Conservation (phyloP, 2,329 filamentous ascomycete species). For the Xylariaceae sp. region DNA sequence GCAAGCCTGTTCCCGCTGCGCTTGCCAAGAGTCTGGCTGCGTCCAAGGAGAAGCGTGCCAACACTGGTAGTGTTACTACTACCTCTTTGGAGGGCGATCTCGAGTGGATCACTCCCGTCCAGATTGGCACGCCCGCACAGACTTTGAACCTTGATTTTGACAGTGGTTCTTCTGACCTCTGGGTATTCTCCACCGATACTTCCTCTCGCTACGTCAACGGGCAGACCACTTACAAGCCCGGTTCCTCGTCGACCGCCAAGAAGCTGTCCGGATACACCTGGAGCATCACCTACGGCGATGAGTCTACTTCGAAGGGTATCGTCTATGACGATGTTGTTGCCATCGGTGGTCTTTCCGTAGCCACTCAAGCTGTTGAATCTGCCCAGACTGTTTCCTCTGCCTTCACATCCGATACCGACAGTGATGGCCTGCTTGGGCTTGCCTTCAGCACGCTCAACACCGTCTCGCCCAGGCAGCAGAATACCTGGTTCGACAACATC, state of each 20-base stretch:
- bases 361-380: slow-evolving; percentile 24
- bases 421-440: slow-evolving; percentile 28
- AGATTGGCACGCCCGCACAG: slow-evolving; percentile 26
- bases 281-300: slow-evolving; percentile 26
- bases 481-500: slow-evolving; percentile 29
- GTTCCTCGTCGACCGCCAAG: slow-evolving; percentile 18
- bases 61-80: slow-evolving; percentile 10
- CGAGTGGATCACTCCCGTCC: slow-evolving; percentile 25
- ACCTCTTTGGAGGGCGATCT: slow-evolving; percentile 17
- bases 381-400: slow-evolving; percentile 19
- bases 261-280: slow-evolving; percentile 19
- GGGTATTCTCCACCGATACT: slow-evolving; percentile 26
- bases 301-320: slow-evolving; percentile 26
- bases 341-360: slow-evolving; percentile 16
- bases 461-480: slow-evolving; percentile 17
- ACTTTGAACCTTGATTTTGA: slow-evolving; percentile 29
- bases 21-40: slow-evolving; percentile 13
- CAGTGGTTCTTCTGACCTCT: slow-evolving; percentile 29
- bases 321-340: slow-evolving; percentile 29
- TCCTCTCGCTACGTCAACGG: slow-evolving; percentile 15
- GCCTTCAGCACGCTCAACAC: slow-evolving; percentile 26
- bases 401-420: slow-evolving; percentile 25
- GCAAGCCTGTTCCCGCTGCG: slow-evolving; percentile 14
- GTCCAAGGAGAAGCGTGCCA: slow-evolving; percentile 11
- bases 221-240: slow-evolving; percentile 23